Percentiles rank a stretch among this genome's conserved stretches.
Conservation (phyloP, 768 basidiomycete species). For the Coprinopsis sp. region DNA sequence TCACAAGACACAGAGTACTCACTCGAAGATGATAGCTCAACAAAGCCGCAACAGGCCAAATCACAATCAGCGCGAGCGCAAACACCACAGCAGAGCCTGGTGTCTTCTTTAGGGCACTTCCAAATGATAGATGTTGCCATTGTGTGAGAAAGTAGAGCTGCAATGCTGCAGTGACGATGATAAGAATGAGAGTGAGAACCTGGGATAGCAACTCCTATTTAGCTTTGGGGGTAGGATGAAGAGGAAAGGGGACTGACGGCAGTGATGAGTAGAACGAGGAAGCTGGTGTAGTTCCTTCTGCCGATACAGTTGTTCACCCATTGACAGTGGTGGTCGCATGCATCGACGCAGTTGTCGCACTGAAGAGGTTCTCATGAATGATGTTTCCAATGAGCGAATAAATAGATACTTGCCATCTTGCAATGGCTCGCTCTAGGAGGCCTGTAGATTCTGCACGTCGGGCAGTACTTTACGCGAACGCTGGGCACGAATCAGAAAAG, state of each 20-base stretch:
- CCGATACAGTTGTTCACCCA: constrained; percentile 97
- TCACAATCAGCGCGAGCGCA: constrained; percentile 59
- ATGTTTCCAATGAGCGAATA: not conserved
- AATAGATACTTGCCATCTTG: constrained; percentile 62
- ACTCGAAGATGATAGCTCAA: constrained; percentile 84
- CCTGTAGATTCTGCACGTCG: constrained; percentile 88
- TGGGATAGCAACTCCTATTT: constrained; percentile 23
- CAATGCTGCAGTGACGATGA: constrained; percentile 79
- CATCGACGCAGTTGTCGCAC: constrained; percentile 98
- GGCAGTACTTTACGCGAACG: constrained; percentile 89
- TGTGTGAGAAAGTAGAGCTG: constrained; percentile 70
- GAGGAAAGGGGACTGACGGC: constrained; percentile 47
- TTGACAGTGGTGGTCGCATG: constrained; percentile 88
- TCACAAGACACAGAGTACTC: constrained; percentile 25
- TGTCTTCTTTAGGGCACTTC: constrained; percentile 42
- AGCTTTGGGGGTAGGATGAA: not conserved
- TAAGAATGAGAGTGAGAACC: constrained; percentile 69
- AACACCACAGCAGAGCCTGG: constrained; percentile 83
- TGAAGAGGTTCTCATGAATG: constrained; percentile 22
- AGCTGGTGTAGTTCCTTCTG: constrained; percentile 90
- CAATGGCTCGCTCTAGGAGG: constrained; percentile 95
- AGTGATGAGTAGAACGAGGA: constrained; percentile 77
- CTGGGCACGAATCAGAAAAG: constrained; percentile 33
- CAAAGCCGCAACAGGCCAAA: constrained; percentile 82
- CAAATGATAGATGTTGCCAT: constrained; percentile 43